Evolutionary conservation across 2,329 filamentous ascomycete species (phyloP).

Genomic region (Verticillium nubilum): DNA sequence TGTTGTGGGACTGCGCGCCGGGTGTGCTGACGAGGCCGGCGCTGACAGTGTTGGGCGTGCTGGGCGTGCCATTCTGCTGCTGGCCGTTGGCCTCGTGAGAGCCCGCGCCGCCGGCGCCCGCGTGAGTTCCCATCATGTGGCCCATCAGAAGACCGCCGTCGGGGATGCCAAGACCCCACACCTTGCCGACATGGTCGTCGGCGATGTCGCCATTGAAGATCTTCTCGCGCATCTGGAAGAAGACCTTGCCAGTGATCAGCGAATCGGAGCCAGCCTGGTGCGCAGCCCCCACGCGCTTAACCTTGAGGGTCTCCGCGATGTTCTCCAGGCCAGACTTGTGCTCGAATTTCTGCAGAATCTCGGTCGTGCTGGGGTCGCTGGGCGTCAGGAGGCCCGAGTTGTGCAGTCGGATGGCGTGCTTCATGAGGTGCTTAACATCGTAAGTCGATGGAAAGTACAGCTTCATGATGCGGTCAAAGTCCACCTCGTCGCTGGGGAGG

Average conservation of each 20-base stretch:
- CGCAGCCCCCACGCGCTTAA: slow-evolving; percentile 79
- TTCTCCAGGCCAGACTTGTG: slow-evolving; percentile 90
- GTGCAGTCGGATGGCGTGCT: slow-evolving; percentile 71
- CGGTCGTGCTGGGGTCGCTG: slow-evolving; percentile 57
- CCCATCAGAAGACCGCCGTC: slow-evolving; percentile 42
- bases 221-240: slow-evolving; percentile 85
- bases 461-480: slow-evolving; percentile 84
- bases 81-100: slow-evolving; percentile 24
- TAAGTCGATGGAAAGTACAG: slow-evolving; percentile 91
- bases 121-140: slow-evolving; percentile 26
- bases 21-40: slow-evolving; percentile 43
- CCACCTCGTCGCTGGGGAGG: slow-evolving; percentile 81
- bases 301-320: slow-evolving; percentile 86
- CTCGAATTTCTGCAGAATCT: slow-evolving; percentile 79
- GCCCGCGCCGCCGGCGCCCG: slow-evolving; percentile 28
- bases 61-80: slow-evolving; percentile 45
- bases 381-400: slow-evolving; percentile 58
- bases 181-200: slow-evolving; percentile 79
- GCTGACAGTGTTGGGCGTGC: slow-evolving; percentile 64
- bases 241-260: slow-evolving; percentile 86
- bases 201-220: slow-evolving; percentile 82
- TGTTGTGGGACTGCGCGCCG: slow-evolving; percentile 46
- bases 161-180: slow-evolving; percentile 83
- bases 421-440: slow-evolving; percentile 97
- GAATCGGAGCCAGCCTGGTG: slow-evolving; percentile 95